phyloP scores from a whole-genome alignment of 306 rosid species.

The Begonia masoniana region DNA sequence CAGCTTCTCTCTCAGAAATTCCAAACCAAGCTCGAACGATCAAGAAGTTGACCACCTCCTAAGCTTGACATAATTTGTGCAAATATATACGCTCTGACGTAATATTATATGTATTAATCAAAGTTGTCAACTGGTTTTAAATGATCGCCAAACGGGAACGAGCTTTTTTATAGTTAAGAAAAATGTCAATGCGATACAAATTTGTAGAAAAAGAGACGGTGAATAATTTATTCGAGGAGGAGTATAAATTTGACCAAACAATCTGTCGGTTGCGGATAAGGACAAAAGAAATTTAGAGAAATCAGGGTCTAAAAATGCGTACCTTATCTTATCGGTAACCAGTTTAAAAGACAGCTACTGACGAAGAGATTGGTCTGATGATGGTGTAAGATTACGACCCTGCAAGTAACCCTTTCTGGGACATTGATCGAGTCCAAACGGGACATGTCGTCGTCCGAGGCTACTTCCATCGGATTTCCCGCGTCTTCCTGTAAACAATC shows the following conservation, averaged over 20 bases:
- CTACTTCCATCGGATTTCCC: too few species aligned
- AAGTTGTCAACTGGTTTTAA: not conserved
- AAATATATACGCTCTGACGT: not conserved
- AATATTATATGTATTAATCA: not conserved
- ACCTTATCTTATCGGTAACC: slow-evolving; percentile 21
- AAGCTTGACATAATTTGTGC: not conserved
- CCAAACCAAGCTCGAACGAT: not conserved
- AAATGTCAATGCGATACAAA: not conserved
- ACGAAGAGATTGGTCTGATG: slow-evolving; percentile 19
- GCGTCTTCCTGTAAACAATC: too few species aligned
- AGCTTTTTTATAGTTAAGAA: not conserved
- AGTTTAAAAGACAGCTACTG: not conserved
- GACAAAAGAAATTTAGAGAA: slow-evolving; percentile 8
- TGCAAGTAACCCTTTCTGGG: too few species aligned
- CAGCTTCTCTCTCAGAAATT: not conserved
- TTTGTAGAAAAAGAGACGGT: not conserved
- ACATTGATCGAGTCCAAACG: too few species aligned
- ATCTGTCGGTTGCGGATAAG: slow-evolving; percentile 5
- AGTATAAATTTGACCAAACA: not conserved
- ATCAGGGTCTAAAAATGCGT: slow-evolving; percentile 24
- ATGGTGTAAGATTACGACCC: slow-evolving; percentile 8
- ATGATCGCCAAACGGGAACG: not conserved
- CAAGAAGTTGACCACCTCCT: not conserved
- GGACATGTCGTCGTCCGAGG: too few species aligned
- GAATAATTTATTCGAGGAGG: not conserved